Conservation (phyloP, 1,284 basidiomycete genomes). For the Kalmanozyma brasiliensis region DNA sequence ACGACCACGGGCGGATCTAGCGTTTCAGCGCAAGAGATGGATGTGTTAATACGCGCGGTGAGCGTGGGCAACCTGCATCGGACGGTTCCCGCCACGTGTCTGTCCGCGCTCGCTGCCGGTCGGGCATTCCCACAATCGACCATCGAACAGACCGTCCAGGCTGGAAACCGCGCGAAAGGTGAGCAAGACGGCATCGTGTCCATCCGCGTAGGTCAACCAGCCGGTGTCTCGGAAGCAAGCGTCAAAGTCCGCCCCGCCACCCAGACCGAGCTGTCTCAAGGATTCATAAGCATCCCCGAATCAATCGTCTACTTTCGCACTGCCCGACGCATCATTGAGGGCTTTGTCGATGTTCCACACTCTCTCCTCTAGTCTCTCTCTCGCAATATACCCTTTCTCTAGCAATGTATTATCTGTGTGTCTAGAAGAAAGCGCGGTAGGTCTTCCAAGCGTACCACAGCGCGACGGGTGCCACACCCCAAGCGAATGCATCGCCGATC, state of each 20-base stretch:
- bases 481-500: constrained; percentile 49
- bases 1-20: constrained; percentile 44
- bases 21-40: constrained; percentile 34
- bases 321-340: constrained; percentile 59
- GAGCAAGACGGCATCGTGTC: constrained; percentile 15
- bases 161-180: not conserved
- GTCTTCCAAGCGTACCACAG: constrained; percentile 16
- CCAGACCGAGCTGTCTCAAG: not conserved
- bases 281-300: constrained; percentile 16
- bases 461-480: constrained; percentile 34
- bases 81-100: constrained; percentile 60
- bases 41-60: constrained; percentile 58
- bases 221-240: constrained; percentile 56
- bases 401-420: not conserved
- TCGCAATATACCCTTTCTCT: not conserved
- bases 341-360: constrained; percentile 34
- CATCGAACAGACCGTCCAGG: constrained; percentile 31
- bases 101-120: constrained; percentile 55
- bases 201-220: constrained; percentile 63
- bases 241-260: constrained; percentile 24
- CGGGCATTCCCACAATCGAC: constrained; percentile 44
- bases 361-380: constrained; percentile 8
- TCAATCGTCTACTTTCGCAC: constrained; percentile 58
- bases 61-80: constrained; percentile 62
- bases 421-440: constrained; percentile 24